phyloP scores from a whole-genome alignment of 1,284 basidiomycete genomes.

The Leccinum fallax region DNA sequence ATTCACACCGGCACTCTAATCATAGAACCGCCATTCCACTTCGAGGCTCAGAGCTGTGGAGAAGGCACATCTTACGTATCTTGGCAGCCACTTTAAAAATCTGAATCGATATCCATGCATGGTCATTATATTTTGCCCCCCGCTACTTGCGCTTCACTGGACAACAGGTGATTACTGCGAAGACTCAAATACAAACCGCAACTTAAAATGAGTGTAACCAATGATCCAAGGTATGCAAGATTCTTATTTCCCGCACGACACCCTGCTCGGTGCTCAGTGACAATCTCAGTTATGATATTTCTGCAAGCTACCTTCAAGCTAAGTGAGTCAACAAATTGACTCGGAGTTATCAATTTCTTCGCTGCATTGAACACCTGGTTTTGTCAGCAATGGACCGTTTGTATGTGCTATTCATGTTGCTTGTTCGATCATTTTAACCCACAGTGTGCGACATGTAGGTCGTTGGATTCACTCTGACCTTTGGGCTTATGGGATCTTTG shows the following conservation, averaged over 20 bases:
- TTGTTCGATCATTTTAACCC: background rate
- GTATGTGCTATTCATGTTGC: background rate
- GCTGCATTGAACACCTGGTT: background rate
- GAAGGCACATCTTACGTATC: too few species aligned
- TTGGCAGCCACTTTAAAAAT: too few species aligned
- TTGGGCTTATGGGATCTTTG: conserved; percentile 8
- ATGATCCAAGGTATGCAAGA: background rate
- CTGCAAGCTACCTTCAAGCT: too few species aligned
- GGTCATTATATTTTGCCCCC: too few species aligned
- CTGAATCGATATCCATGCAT: too few species aligned
- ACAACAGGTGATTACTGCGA: background rate
- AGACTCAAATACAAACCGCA: background rate
- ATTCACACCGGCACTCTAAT: too few species aligned
- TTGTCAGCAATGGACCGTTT: background rate
- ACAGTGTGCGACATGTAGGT: background rate
- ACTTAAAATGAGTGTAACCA: background rate
- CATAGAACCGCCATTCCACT: too few species aligned
- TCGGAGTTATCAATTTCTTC: too few species aligned
- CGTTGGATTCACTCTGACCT: conserved; percentile 6
- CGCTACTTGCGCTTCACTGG: too few species aligned
- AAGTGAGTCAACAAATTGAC: background rate
- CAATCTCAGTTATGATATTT: too few species aligned
- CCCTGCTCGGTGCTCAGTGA: too few species aligned
- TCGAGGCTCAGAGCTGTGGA: too few species aligned
- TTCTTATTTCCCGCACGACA: background rate